Evolutionary conservation across 1,139 yeast genomes (phyloP), one percentile per base, ranked within the genome.

Genomic region (Zygoascus meyerae): DNA sequence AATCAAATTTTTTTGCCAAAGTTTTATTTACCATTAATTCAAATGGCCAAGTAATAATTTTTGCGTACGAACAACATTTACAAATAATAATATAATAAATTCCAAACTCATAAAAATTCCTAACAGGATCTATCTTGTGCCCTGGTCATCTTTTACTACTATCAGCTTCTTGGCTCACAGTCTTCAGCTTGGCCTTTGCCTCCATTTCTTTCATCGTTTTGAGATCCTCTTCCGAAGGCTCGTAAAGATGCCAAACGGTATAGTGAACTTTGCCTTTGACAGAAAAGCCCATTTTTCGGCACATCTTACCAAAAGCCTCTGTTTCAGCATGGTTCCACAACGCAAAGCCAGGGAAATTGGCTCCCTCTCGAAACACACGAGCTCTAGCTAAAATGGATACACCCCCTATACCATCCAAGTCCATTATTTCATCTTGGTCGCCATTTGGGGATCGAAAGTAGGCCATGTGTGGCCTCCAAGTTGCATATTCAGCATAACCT

Each of bases 381-480:
- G 95, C 95, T 60, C 80, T 81, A 43, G 90, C 78, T 54, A 86
- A 72, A 55, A 87, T 85, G 1, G 94, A 83, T 34, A 86, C 96
- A 54, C 96, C 96, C 32, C 96, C 96, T 58, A 86, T 84, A 43
- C 96, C 96, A 63, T 86, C 95, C 51, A 86, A 71, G 49, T 83
- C 92, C 78, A 86, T 81, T 35, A 95, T 90, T 60, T 86, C 95
- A 62, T 84, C 84, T 3, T 87, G 89, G 62, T 84, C 83, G 31
- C 95, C 95, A 57, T 83, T 76, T 3, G 87, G 86, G 58, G 81
- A 87, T 55, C 95, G 73, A 59, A 86, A 72, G 63, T 87, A 86
- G 0, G 95, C 95, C 56, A 86, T 72, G 66, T 86, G 96, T 2
- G 94, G 90, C 62, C 96, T 75, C 95, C 95, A 87, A 0, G 96